Evolutionary conservation across 345 rosid genomes (phyloP), one percentile per base, ranked within the genome.

Genomic region (Camelina sativa): DNA sequence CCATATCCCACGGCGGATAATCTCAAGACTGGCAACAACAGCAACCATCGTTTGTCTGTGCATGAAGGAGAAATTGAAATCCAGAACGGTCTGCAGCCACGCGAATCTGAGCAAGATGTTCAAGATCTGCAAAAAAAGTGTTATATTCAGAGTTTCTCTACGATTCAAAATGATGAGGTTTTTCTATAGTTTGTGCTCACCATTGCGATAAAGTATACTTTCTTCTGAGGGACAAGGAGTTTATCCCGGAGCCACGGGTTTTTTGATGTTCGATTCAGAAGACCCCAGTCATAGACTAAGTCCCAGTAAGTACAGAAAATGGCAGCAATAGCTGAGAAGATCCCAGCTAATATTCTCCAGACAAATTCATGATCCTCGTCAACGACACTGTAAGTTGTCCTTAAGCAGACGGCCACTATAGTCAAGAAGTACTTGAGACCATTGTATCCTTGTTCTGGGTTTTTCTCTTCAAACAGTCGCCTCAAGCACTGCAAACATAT

Each of bases 1-100:
- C 93, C 96, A 90, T 2, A 88, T 80, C 58, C 96, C 91, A 23
- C 93, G 84, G 13, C 96, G 90, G 64, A 86, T 73, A 62, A 90
- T 85, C 87, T 90, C 93, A 0, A 90, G 84, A 78, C 91, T 80
- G 47, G 96, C 91, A 11, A 86, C 85, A 43, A 86, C 28, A 53
- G 96, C 69, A 46, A 80, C 66, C 82, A 68, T 10, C 11, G 90
- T 72, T 50, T 83, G 69, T 46, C 12, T 57, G n/a, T 88, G 89
- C 74, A 89, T 35, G 30, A 71, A 76, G 11, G 53, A 32, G 16
- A 81, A 30, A 12, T 70, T 54, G 72, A 88, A 68, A 53, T 66
- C 73, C 22, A 84, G 43, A 20, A 90, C 90, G 0, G 93, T 86
- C 40, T 90, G 89, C 62, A 88, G 5, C 96, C 96, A 90, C 8